Conservation (phyloP, 345 rosid species). For the Eucalyptus erythrocorys region DNA sequence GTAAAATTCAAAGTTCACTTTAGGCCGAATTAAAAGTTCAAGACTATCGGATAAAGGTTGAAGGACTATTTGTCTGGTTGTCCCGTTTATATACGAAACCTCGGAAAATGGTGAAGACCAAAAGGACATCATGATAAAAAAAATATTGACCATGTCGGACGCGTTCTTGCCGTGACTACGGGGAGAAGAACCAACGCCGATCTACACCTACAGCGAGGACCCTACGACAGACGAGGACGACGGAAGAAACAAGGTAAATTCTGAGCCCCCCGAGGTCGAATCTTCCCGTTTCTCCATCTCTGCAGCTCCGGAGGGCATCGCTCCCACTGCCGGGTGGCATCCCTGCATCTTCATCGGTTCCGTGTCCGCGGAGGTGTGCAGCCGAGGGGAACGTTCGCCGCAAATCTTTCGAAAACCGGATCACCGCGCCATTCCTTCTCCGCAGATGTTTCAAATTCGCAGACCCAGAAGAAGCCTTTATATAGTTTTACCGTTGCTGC, state of each 20-base stretch:
- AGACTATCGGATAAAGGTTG: too few species aligned
- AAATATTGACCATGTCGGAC: too few species aligned
- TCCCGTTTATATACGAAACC: too few species aligned
- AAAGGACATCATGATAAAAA: too few species aligned
- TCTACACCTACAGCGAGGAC: not conserved
- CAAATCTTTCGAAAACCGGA: not conserved
- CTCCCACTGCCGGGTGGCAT: not conserved
- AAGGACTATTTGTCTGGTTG: too few species aligned
- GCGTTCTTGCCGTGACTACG: too few species aligned
- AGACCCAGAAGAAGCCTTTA: not conserved
- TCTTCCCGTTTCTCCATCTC: not conserved
- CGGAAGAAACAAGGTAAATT: not conserved
- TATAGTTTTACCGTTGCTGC: not conserved
- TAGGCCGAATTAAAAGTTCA: too few species aligned
- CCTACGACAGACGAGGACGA: not conserved
- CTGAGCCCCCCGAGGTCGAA: not conserved
- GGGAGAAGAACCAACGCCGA: not conserved
- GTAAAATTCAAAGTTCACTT: rapidly evolving
- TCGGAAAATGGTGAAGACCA: too few species aligned
- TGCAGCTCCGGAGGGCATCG: too few species aligned
- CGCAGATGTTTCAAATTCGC: not conserved
- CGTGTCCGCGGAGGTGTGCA: not conserved
- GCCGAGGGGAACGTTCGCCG: not conserved
- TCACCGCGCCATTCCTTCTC: not conserved
- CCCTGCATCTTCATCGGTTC: not conserved